A percentile compares a stretch with the other conserved stretches of the same genome.
Conservation (phyloP, 805 yeast species). For the Wickerhamiella galacta region DNA sequence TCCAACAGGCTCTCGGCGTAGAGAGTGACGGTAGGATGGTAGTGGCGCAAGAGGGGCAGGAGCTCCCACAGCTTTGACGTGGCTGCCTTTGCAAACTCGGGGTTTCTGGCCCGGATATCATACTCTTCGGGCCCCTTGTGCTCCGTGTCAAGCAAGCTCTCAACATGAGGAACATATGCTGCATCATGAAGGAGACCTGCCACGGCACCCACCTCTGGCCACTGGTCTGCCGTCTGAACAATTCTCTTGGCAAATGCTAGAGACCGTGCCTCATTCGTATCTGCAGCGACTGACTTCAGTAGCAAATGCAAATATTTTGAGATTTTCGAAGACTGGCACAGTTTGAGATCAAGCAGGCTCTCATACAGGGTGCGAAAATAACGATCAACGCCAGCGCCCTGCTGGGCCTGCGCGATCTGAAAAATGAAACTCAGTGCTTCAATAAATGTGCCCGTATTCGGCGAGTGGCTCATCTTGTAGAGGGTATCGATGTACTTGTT, state of each 20-base stretch:
- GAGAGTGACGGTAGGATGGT: constrained; percentile 78
- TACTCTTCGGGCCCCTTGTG: constrained; percentile 25
- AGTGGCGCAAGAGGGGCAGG: constrained; percentile 54
- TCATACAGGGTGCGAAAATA: constrained; percentile 82
- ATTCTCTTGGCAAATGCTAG: constrained; percentile 84
- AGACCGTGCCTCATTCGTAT: constrained; percentile 42
- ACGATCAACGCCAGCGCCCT: constrained; percentile 27
- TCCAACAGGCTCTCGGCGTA: constrained; percentile 54
- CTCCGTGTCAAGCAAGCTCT: constrained; percentile 23
- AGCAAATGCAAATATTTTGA: constrained; percentile 78
- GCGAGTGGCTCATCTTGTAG: constrained; percentile 80
- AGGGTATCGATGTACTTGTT: constrained; percentile 66
- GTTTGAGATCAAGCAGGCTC: constrained; percentile 67
- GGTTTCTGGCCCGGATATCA: constrained; percentile 84
- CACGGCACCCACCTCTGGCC: constrained; percentile 71
- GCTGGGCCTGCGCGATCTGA: constrained; percentile 52
- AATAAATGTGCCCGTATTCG: constrained; percentile 84
- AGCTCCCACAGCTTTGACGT: constrained; percentile 79
- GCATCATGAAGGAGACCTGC: constrained; percentile 14
- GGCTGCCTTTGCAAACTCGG: constrained; percentile 76
- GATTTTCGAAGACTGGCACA: constrained; percentile 78
- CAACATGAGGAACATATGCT: constrained; percentile 49
- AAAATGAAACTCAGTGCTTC: constrained; percentile 79
- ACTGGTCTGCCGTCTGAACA: constrained; percentile 65
- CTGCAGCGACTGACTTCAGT: constrained; percentile 58